These are phyloP conservation scores for Nothophaeocryptopus gaeumannii DNA, from an alignment of 2,329 filamentous ascomycete genomes.

Conservation along the genomic window DNA sequence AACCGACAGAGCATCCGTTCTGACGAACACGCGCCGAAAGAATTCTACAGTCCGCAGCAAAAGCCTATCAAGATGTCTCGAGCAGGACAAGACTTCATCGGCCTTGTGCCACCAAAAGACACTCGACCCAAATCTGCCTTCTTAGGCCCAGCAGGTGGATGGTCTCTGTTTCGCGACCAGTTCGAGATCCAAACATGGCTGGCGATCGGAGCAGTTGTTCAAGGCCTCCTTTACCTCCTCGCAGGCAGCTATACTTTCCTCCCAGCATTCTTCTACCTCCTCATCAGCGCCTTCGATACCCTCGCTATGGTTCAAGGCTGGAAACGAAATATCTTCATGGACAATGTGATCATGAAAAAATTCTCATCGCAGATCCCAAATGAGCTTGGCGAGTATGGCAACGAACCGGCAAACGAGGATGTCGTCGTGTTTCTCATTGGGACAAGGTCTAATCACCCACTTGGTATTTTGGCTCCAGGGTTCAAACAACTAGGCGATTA, in stretches of 20 bases:
- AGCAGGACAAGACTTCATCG: conserved; percentile 12
- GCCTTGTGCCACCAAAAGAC: conserved; percentile 15
- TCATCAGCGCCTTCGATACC: conserved; percentile 35
- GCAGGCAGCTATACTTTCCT: conserved; percentile 37
- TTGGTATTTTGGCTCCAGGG: conserved; percentile 50
- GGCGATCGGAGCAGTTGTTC: conserved; percentile 39
- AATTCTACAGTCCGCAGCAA: not conserved
- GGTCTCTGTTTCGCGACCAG: conserved; percentile 35
- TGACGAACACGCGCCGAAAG: too few species aligned
- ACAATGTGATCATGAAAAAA: conserved; percentile 36
- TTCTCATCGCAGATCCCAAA: conserved; percentile 41
- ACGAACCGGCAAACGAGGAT: conserved; percentile 31
- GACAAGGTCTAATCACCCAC: conserved; percentile 39
- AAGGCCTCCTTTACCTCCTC: conserved; percentile 38
- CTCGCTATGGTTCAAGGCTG: conserved; percentile 35
- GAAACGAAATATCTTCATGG: conserved; percentile 40
- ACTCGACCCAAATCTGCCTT: conserved; percentile 13
- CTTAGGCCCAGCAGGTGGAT: conserved; percentile 12
- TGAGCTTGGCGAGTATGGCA: conserved; percentile 31
- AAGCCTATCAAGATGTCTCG: conserved; percentile 3
- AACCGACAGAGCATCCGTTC: too few species aligned
- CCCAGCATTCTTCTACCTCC: conserved; percentile 36
- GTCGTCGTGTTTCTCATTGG: conserved; percentile 43
- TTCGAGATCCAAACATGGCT: conserved; percentile 44
- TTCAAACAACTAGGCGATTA: conserved; percentile 39